Evolutionary conservation across 2,329 filamentous ascomycete genomes (phyloP), one percentile per base, ranked within the genome.

Genomic region (Rasamsonia emersonii): DNA sequence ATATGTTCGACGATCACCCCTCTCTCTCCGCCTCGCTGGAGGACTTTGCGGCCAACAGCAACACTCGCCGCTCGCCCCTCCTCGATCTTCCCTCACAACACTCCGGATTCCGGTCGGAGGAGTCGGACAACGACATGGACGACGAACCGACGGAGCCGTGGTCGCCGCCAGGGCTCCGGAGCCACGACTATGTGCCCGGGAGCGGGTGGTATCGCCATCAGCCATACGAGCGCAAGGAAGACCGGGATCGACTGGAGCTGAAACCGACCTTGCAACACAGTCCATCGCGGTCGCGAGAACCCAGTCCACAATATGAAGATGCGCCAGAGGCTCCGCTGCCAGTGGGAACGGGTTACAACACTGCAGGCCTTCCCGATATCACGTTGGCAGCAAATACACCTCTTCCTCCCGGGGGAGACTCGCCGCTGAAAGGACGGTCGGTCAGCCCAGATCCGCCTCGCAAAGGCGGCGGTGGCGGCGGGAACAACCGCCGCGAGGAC

Each of bases 121-220:
- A 64, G 20, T 63, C 70, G 28, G 68, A 70, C 17, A 43, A 48
- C 34, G 49, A 59, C 33, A 41, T 56, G 18, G 17, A 30, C 18
- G 30, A 21, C 18, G 34, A 28, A 4, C 58, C 59, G 16, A 54
- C 51, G 33, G 67, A 70, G 29, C 73, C 73, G 18, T 81, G 75
- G 74, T 77, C 74, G 32, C 78, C 78, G 24, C 78, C 78, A 2
- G 75, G 75, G 9, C 78, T 77, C 67, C 67, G 73, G 38, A 51
- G 56, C 17, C 50, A 51, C 35, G 60, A 62, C 42, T 70, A 67
- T 46, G 54, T 59, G 32, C 58, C 65, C 39, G 74, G 71, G 41
- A 77, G 70, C 49, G 66, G 67, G 38, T 76, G 73, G 73, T 62
- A 62, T 51, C 52, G 64, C 39, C 56, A 68, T 50, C 58, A 64